phyloP scores from a whole-genome alignment of 2,329 filamentous ascomycete species.

The Penicillium sp. region DNA sequence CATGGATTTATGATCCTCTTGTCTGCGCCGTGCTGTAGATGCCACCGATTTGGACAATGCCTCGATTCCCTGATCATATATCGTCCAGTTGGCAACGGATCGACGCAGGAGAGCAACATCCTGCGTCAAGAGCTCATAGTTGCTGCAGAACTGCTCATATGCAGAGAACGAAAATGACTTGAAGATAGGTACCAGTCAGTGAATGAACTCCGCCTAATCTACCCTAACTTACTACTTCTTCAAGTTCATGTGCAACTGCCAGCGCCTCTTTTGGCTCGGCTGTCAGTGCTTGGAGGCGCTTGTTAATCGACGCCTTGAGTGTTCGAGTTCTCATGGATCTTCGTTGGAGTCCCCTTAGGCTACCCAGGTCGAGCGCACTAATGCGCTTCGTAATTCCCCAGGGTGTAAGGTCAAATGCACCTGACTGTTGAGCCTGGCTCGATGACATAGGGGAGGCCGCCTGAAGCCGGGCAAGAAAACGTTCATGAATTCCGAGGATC shows the following conservation, averaged over 20 bases:
- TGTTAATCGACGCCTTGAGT: conserved; percentile 29
- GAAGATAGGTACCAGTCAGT: conserved; percentile 47
- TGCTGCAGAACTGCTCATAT: conserved; percentile 89
- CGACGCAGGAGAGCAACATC: conserved; percentile 68
- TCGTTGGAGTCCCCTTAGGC: conserved; percentile 29
- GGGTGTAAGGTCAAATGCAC: conserved; percentile 21
- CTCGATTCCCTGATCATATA: conserved; percentile 82
- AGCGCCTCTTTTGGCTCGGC: conserved; percentile 54
- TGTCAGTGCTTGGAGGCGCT: conserved; percentile 36
- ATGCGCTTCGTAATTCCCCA: conserved; percentile 45
- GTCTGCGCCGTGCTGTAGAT: conserved; percentile 62
- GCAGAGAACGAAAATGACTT: conserved; percentile 77
- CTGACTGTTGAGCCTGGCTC: conserved; percentile 31
- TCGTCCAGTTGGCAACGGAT: conserved; percentile 68
- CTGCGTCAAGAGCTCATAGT: conserved; percentile 79
- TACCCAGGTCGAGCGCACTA: conserved; percentile 47
- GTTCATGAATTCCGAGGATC: conserved; percentile 78
- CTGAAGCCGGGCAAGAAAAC: conserved; percentile 71
- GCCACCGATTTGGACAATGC: conserved; percentile 70
- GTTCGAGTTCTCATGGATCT: conserved; percentile 30
- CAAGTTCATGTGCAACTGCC: conserved; percentile 54
- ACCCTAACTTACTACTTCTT: conserved; percentile 44
- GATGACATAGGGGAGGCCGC: conserved; percentile 60
- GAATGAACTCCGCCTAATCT: conserved; percentile 14
- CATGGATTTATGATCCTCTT: conserved; percentile 68